Evolutionary conservation across 495 filamentous ascomycete genomes (phyloP), one percentile per base, ranked within the genome.

Genomic region (Patellaria atrata): DNA sequence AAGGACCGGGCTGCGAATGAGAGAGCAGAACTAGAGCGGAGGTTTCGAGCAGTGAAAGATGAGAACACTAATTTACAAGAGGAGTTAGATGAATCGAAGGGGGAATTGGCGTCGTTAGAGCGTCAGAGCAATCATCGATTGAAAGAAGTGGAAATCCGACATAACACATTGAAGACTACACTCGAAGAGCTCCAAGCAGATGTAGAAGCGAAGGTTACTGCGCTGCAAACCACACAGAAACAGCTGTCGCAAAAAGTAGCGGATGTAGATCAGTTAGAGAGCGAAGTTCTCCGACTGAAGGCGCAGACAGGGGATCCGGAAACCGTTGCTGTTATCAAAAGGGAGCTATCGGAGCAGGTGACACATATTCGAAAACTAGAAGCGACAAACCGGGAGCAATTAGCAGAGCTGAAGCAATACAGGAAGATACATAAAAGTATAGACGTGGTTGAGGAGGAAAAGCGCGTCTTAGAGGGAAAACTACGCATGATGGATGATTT

Each of bases 381-480:
- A 54, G 62, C 70, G 0, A 68, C 70, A 24, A 93, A 80, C 45
- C 64, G 85, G 20, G 79, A 91, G 31, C 86, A 92, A 47, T 53
- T 61, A n/a, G 55, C 67, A 5, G 87, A 99, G 48, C 56, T 96
- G 4, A 81, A 79, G 33, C 75, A 81, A 38, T 64, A 87, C 25
- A 73, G 83, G 11, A 77, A 82, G 49, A 52, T 75, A 13, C 75
- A 82, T 47, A 86, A 81, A 54, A 82, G 77, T 22, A 74, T 94
- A 3, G 84, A 94, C 43, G 68, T 96, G n/a, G 76, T 94, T 0
- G 86, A 96, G 47, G 89, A 99, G 50, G 82, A 99, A 60, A 96
- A 96, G 61, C 68, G 79, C 41, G 70, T 72, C 0, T 61, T 99
- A 33, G 77, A 94, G 52, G 71, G 71, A 31, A 79, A 73, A 44